These are phyloP conservation scores for Helianthus tuberosus DNA, from an alignment of 129 eudicot genomes.

Conservation along the genomic window DNA sequence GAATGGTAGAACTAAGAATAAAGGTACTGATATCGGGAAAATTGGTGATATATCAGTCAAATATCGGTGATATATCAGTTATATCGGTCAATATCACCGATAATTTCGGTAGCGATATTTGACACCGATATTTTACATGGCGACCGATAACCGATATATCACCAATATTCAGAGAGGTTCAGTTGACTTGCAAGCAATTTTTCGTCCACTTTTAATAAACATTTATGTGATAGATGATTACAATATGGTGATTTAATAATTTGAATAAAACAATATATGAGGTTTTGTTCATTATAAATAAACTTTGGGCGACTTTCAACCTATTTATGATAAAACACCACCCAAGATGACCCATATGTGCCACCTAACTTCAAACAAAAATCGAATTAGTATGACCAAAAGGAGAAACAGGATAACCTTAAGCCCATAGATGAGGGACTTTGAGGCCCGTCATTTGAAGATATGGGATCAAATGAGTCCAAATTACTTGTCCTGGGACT, in stretches of 20 bases:
- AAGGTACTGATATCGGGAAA: no score
- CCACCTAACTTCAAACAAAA: not conserved
- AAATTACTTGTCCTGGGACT: slow-evolving; percentile 52
- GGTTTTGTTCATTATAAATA: not conserved
- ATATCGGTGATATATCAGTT: no score
- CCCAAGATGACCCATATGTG: not conserved
- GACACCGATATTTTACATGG: no score
- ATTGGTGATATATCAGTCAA: no score
- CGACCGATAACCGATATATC: no score
- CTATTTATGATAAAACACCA: not conserved
- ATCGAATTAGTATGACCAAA: not conserved
- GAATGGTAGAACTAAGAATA: no score
- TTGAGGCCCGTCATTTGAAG: slow-evolving; percentile 49
- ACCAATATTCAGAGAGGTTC: not conserved
- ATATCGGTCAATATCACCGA: no score
- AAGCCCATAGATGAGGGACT: slow-evolving; percentile 47
- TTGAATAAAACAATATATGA: not conserved
- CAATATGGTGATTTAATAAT: not conserved
- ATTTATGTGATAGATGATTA: not conserved
- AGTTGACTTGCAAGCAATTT: slow-evolving; percentile 3
- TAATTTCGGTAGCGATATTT: no score
- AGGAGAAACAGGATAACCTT: slow-evolving; percentile 47
- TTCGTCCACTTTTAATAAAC: not conserved
- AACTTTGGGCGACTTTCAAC: not conserved
- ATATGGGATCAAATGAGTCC: slow-evolving; percentile 33